Percentiles rank a stretch among this genome's conserved stretches.
phyloP scores from a whole-genome alignment of 2,329 filamentous ascomycete genomes.

The Monosporascus sp. region DNA sequence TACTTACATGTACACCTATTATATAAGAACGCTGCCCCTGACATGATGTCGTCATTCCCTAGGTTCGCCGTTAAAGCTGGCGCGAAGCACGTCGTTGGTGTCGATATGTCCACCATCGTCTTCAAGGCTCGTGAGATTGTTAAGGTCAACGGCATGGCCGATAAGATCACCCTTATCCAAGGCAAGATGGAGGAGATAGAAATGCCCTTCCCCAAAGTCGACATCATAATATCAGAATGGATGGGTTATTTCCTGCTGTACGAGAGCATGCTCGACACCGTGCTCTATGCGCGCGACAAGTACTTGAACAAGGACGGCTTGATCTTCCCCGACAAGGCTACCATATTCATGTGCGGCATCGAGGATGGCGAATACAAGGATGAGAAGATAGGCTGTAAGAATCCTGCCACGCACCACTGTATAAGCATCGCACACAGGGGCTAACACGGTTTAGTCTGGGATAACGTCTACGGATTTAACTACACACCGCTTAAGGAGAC shows the following conservation, averaged over 20 bases:
- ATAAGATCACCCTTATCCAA: slow-evolving; percentile 96
- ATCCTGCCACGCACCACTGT: not conserved
- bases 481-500: slow-evolving; percentile 91
- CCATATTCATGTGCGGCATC: slow-evolving; percentile 93
- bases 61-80: slow-evolving; percentile 97
- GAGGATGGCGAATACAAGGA: slow-evolving; percentile 99
- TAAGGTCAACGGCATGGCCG: slow-evolving; percentile 79
- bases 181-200: slow-evolving; percentile 99
- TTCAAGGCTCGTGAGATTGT: slow-evolving; percentile 97
- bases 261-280: slow-evolving; percentile 98
- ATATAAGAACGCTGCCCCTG: not conserved
- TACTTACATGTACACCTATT: not conserved
- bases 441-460: slow-evolving; percentile 69
- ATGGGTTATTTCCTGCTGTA: slow-evolving; percentile 99
- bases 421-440: not conserved
- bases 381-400: slow-evolving; percentile 97
- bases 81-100: slow-evolving; percentile 96
- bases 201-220: slow-evolving; percentile 89
- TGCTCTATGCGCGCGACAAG: slow-evolving; percentile 90
- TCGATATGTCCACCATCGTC: slow-evolving; percentile 99
- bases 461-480: slow-evolving; percentile 98
- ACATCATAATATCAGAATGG: slow-evolving; percentile 99
- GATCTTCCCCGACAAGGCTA: slow-evolving; percentile 98
- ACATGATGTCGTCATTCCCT: slow-evolving; percentile 1
- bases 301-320: slow-evolving; percentile 83